Evolutionary conservation across 768 basidiomycete species (phyloP).

Genomic region (Hygrocybe punicea): DNA sequence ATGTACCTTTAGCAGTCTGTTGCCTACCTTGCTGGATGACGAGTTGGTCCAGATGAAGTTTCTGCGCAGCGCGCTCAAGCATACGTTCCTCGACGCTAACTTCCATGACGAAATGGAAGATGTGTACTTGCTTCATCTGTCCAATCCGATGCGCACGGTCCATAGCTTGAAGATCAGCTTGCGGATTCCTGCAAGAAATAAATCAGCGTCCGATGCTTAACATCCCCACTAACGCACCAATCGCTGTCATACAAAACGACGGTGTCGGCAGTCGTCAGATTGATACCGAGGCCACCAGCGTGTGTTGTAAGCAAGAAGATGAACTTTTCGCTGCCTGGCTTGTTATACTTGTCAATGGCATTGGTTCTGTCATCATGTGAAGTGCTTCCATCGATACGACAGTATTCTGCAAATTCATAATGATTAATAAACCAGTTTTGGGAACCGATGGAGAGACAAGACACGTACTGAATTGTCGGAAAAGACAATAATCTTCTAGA

Average conservation of each 20-base stretch:
- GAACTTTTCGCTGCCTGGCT: too few relatives aligned
- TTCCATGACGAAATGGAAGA: constrained; percentile 95
- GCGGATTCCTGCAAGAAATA: too few relatives aligned
- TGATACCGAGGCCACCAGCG: too few relatives aligned
- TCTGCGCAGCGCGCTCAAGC: constrained; percentile 92
- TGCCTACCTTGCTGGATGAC: constrained; percentile 95
- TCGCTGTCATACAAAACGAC: constrained; percentile 96
- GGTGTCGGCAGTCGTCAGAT: too few relatives aligned
- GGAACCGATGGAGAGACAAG: constrained; percentile 86
- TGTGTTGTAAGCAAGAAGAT: too few relatives aligned
- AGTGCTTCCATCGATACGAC: too few relatives aligned
- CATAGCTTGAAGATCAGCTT: too few relatives aligned
- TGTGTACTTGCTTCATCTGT: too few relatives aligned
- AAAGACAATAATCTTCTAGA: constrained; percentile 94
- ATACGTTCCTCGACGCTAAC: constrained; percentile 95
- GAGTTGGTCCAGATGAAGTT: constrained; percentile 88
- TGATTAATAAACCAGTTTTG: constrained; percentile 95
- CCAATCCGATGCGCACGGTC: too few relatives aligned
- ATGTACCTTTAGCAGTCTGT: constrained; percentile 70
- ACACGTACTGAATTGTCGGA: constrained; percentile 77
- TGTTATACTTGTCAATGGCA: too few relatives aligned
- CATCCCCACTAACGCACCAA: constrained; percentile 53
- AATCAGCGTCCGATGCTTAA: constrained; percentile 91
- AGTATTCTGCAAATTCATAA: too few relatives aligned
- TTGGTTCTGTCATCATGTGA: too few relatives aligned